These are phyloP conservation scores for Ophiostoma montium DNA, from an alignment of 2,329 filamentous ascomycete genomes.

Conservation along the genomic window DNA sequence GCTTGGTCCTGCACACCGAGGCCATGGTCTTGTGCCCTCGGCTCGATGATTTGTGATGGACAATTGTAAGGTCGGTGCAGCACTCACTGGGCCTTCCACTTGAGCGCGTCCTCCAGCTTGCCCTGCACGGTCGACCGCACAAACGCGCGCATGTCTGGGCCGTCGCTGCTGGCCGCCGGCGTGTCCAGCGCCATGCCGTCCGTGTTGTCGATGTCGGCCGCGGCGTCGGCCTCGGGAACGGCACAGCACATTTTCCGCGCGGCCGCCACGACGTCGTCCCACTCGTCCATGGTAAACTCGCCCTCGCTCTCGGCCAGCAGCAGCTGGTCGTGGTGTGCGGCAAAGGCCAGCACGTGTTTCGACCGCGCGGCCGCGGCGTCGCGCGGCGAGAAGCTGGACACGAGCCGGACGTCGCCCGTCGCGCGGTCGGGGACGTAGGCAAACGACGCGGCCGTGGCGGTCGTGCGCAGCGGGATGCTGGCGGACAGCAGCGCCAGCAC, in stretches of 20 bases:
- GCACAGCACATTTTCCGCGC: constrained; percentile 52
- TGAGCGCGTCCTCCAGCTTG: constrained; percentile 37
- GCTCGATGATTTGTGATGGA: too few relatives aligned
- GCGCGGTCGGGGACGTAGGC: constrained; percentile 39
- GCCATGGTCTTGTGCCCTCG: too few relatives aligned
- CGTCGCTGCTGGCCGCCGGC: constrained; percentile 31
- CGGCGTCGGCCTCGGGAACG: constrained; percentile 5
- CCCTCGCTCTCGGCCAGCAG: constrained; percentile 74
- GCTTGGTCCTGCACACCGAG: too few relatives aligned
- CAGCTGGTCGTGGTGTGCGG: constrained; percentile 55
- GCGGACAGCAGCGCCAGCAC: constrained; percentile 64
- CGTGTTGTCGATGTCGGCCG: too few relatives aligned
- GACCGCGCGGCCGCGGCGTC: constrained; percentile 52
- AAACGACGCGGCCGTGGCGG: constrained; percentile 51
- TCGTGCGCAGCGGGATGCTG: constrained; percentile 64
- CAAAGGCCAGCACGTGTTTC: constrained; percentile 72
- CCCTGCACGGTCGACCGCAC: constrained; percentile 46
- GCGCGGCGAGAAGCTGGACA: constrained; percentile 47
- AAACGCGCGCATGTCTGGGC: constrained; percentile 43
- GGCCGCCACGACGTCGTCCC: constrained; percentile 54
- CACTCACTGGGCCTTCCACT: constrained; percentile 33
- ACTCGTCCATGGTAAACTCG: constrained; percentile 58
- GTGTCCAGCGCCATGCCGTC: neutral
- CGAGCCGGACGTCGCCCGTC: constrained; percentile 24
- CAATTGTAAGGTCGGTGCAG: too few relatives aligned